These are phyloP conservation scores for Opeltia flavorubescens DNA, from an alignment of 495 filamentous ascomycete genomes.

Conservation along the genomic window DNA sequence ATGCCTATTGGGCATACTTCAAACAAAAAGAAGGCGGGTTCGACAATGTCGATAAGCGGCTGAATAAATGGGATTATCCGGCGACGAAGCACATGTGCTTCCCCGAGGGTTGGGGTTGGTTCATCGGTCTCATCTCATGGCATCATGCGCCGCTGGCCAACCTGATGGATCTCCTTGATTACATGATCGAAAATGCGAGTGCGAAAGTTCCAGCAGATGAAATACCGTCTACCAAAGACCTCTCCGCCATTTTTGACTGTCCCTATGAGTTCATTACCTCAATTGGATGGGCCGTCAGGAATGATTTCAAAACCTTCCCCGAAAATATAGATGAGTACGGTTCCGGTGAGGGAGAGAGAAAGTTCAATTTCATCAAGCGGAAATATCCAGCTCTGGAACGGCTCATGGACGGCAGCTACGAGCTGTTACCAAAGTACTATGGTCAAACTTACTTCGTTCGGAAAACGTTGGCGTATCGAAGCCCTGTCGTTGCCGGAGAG, in stretches of 20 bases:
- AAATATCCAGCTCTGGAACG: slow-evolving; percentile 9
- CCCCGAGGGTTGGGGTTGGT: not conserved
- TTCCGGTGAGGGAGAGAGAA: slow-evolving; percentile 3
- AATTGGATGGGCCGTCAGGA: slow-evolving; percentile 10
- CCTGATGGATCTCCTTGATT: not conserved
- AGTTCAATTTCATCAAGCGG: slow-evolving; percentile 7
- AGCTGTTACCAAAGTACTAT: slow-evolving; percentile 5
- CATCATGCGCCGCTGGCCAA: not conserved
- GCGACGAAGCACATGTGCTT: not conserved
- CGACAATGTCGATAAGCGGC: no score
- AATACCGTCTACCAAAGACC: not conserved
- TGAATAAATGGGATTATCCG: no score
- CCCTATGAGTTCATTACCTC: not conserved
- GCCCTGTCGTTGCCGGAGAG: slow-evolving; percentile 8
- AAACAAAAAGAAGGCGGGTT: no score
- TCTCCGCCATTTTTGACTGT: not conserved
- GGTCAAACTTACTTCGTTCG: slow-evolving; percentile 11
- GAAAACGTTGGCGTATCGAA: slow-evolving; percentile 8
- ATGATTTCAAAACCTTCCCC: slow-evolving; percentile 3
- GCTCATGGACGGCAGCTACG: slow-evolving; percentile 7
- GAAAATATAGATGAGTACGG: slow-evolving; percentile 7
- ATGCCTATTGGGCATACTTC: no score
- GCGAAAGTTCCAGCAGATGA: not conserved
- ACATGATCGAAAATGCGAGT: not conserved
- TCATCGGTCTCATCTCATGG: not conserved